These are phyloP conservation scores for Omphalea diandra DNA, from an alignment of 441 rosid genomes.

Conservation along the genomic window DNA sequence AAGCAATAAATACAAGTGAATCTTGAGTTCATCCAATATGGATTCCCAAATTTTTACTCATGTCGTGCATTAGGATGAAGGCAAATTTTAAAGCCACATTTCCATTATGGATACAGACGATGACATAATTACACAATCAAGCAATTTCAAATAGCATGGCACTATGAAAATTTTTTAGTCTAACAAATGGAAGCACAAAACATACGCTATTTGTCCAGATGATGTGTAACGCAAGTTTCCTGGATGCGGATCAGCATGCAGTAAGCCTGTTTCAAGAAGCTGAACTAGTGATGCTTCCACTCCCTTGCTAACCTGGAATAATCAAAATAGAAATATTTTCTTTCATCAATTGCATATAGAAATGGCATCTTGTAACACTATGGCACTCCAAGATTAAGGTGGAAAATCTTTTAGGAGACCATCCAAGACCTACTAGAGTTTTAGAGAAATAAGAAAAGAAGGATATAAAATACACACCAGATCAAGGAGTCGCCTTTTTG, in stretches of 20 bases:
- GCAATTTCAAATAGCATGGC: conserved; percentile 20
- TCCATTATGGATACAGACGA: neutral
- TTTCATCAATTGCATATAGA: neutral
- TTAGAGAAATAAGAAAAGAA: conserved; percentile 1
- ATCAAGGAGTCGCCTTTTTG: conserved; percentile 74
- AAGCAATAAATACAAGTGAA: conserved; percentile 3
- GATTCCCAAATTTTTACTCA: neutral
- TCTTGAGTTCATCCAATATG: neutral
- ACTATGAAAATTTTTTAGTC: conserved; percentile 20
- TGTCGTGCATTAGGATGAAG: neutral
- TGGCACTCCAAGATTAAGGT: neutral
- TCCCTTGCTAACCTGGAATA: conserved; percentile 81
- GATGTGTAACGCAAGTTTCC: conserved; percentile 88
- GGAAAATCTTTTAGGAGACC: neutral
- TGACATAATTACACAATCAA: neutral
- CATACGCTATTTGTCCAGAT: conserved; percentile 87
- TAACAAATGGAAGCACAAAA: conserved; percentile 16
- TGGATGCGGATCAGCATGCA: conserved; percentile 99
- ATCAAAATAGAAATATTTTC: conserved; percentile 7
- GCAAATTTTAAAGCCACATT: neutral
- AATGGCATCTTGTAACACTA: neutral
- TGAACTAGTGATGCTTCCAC: conserved; percentile 89
- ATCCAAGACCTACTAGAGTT: conserved; percentile 1
- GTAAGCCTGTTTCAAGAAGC: conserved; percentile 90
- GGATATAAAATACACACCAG: conserved; percentile 46